These are phyloP conservation scores for Turritis glabra DNA, from an alignment of 345 rosid genomes.

Conservation along the genomic window DNA sequence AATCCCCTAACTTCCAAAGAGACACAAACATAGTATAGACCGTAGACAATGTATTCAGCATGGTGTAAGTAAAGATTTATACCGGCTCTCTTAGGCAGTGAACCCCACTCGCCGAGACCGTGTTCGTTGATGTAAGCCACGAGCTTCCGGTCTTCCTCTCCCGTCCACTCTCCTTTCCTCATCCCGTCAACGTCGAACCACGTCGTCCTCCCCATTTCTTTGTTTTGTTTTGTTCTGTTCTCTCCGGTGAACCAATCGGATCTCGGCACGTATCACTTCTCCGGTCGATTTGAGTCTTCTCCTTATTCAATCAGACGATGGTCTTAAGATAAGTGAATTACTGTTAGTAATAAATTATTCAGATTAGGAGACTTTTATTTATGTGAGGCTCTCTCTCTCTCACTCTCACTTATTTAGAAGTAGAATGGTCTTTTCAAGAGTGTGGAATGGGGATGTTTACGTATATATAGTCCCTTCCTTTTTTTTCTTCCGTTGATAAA, in stretches of 20 bases:
- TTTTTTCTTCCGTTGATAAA: background rate
- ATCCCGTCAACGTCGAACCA: slow-evolving; percentile 40
- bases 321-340: slow-evolving; percentile 21
- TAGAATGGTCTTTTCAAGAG: background rate
- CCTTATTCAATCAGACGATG: background rate
- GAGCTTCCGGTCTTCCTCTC: slow-evolving; percentile 68
- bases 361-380: background rate
- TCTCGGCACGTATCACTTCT: slow-evolving; percentile 13
- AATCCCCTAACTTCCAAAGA: background rate
- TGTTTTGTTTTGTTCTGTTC: background rate
- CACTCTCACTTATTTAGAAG: background rate
- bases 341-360: background rate
- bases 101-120: slow-evolving; percentile 74
- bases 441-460: background rate
- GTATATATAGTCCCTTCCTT: slow-evolving; percentile 6
- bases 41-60: background rate
- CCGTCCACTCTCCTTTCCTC: slow-evolving; percentile 85
- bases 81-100: slow-evolving; percentile 69
- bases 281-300: background rate
- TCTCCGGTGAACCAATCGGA: slow-evolving; percentile 6
- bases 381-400: slow-evolving; percentile 10
- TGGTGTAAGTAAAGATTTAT: slow-evolving; percentile 25
- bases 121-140: slow-evolving; percentile 48
- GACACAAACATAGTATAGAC: background rate
- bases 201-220: slow-evolving; percentile 38